A percentile compares a stretch with the other conserved stretches of the same genome.
Evolutionary conservation across 345 rosid species (phyloP).

Genomic region (Euphorbia tirucalli): DNA sequence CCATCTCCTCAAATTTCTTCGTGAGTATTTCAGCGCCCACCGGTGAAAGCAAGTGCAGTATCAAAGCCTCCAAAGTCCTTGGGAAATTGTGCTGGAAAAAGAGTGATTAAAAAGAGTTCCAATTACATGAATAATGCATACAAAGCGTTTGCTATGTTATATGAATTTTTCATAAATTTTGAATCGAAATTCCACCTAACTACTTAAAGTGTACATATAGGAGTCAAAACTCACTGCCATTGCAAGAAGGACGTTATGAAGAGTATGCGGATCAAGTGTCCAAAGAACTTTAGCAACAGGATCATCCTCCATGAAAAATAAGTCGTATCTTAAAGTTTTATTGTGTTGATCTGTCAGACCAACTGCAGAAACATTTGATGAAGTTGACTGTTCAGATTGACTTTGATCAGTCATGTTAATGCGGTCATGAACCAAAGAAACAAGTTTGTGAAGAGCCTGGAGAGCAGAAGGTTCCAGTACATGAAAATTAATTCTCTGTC

Average conservation of each 20-base stretch:
- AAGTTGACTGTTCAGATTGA: constrained; percentile 29
- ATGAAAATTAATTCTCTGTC: constrained; percentile 33
- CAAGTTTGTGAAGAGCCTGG: constrained; percentile 65
- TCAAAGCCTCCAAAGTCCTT: constrained; percentile 78
- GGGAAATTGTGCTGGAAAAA: constrained; percentile 78
- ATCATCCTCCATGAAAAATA: constrained; percentile 57
- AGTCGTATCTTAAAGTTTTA: constrained; percentile 21
- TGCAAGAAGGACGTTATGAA: constrained; percentile 57
- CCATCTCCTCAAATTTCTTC: constrained; percentile 76
- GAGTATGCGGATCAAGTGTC: constrained; percentile 48
- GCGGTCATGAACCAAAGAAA: constrained; percentile 67
- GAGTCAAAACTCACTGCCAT: constrained; percentile 58
- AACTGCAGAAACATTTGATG: constrained; percentile 33
- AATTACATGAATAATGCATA: background rate
- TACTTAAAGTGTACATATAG: constrained; percentile 7
- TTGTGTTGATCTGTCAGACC: constrained; percentile 23
- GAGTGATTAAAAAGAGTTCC: constrained; percentile 6
- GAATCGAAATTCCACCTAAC: constrained; percentile 14
- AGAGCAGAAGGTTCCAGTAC: constrained; percentile 46
- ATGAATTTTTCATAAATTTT: background rate
- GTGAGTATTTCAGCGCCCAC: constrained; percentile 80
- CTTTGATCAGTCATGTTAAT: constrained; percentile 46
- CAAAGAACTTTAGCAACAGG: constrained; percentile 69
- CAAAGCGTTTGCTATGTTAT: background rate
- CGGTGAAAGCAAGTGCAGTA: constrained; percentile 83